Percentiles rank a stretch among this genome's conserved stretches.
Evolutionary conservation across 371 early-diverging fungal species (phyloP).

Genomic region (Coemansia sp.): DNA sequence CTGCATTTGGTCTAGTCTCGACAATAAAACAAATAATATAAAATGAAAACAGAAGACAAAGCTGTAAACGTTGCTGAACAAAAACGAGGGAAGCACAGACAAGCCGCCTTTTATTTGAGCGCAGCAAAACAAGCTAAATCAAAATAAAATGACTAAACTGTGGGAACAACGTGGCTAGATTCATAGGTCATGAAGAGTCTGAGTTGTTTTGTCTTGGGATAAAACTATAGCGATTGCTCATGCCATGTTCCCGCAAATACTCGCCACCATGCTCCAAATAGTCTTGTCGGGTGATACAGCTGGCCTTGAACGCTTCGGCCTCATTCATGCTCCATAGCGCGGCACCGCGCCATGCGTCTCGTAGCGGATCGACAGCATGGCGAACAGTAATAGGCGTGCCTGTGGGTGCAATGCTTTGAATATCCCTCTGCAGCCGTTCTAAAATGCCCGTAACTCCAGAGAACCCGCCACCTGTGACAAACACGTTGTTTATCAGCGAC

Average conservation of each 20-base stretch:
- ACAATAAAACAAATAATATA: neutral
- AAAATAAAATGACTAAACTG: neutral
- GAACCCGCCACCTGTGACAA: constrained; percentile 78
- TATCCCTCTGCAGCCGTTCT: constrained; percentile 61
- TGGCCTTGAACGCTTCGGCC: constrained; percentile 45
- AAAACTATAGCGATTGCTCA: constrained; percentile 60
- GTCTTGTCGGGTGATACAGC: constrained; percentile 63
- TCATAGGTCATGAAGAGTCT: neutral
- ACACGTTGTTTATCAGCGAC: constrained; percentile 62
- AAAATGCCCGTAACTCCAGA: constrained; percentile 64
- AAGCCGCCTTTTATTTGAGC: neutral
- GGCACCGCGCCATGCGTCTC: constrained; percentile 88
- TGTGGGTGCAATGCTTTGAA: constrained; percentile 66
- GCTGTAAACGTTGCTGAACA: neutral
- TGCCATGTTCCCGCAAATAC: constrained; percentile 79
- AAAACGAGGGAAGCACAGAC: neutral
- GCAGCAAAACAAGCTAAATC: neutral
- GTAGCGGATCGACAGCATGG: constrained; percentile 66
- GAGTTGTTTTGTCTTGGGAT: constrained; percentile 3
- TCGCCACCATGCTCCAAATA: constrained; percentile 83
- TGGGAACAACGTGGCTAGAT: neutral
- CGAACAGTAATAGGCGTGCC: constrained; percentile 61
- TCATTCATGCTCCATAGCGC: constrained; percentile 60
- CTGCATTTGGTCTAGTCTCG: neutral
- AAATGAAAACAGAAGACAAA: neutral